Base-by-base conservation (phyloP, 2,329 filamentous ascomycete genomes). In the Helotiales sp. region DNA sequence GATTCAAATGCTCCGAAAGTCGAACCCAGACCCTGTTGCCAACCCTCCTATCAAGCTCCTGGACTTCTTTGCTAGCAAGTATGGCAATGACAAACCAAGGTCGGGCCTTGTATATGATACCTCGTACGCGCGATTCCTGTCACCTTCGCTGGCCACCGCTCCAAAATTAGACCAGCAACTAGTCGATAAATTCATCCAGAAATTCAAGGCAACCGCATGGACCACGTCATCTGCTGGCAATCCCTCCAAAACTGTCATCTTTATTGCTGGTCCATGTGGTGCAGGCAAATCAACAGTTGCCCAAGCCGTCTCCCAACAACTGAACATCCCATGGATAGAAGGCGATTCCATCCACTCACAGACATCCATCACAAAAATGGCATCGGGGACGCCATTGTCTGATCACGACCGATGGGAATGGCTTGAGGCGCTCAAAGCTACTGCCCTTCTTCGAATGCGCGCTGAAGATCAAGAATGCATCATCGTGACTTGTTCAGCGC, bases 41-140 rank as follows among this genome's bases (percentile, higher is more conserved):
- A 86, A 86, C 70, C 84, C 84, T 0, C 82, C 81, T 7, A 72
- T 85, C 61, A 87, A 87, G 78, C 77, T 87, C 49, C 69, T 86
- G 1, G 83, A 85, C 37, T 82, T 83, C 26, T 86, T 85, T 69
- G 77, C 75, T 62, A 76, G 68, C 1, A 86, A 86, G 71, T 87
- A 87, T 67, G 81, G 83, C 57, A 80, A 81, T 50, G 79, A 81
- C 20, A 75, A 87, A 11, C 74, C 63, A 6, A 26, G 61, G 11
- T 59, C 37, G 8, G 49, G 55, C 4, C 63, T 70, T 10, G 50
- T 30, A 13, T 71, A 71, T 24, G 64, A 70, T 37, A 71, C 65
- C 8, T 66, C 54, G 10, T 34, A 57, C 50, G 66, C 65, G 17
- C 52, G 62, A 30, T 68, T 49, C 17, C 54, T 71, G 11, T 71